phyloP scores from a whole-genome alignment of 345 rosid species.

The Cardamine resedifolia region DNA sequence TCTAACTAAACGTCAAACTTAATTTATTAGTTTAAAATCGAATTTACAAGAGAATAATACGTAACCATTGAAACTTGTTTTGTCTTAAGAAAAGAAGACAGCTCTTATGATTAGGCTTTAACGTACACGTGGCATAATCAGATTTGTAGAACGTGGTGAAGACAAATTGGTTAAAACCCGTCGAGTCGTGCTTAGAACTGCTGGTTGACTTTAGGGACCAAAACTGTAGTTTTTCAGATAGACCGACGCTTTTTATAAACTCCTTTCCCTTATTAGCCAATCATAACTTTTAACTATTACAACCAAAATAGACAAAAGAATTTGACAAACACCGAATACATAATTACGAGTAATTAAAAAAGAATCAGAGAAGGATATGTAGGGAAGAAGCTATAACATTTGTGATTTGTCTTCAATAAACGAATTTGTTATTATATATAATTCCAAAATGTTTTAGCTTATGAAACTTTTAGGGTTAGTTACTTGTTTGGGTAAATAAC shows the following conservation, averaged over 20 bases:
- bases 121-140: neutral
- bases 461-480: neutral
- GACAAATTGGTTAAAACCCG: conserved; percentile 23
- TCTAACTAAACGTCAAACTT: neutral
- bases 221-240: neutral
- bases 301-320: conserved; percentile 4
- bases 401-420: neutral
- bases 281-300: neutral
- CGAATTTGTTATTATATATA: neutral
- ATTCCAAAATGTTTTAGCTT: neutral
- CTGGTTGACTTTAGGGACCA: conserved; percentile 28
- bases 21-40: neutral
- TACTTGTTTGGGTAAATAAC: neutral
- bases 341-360: neutral
- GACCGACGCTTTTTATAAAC: conserved; percentile 30
- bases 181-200: conserved; percentile 32
- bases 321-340: neutral
- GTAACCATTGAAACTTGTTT: neutral
- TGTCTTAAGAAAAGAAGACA: conserved; percentile 18
- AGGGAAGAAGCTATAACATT: neutral
- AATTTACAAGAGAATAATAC: neutral
- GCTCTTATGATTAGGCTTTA: conserved; percentile 15
- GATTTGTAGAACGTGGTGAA: conserved; percentile 27
- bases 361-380: neutral
- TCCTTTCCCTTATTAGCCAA: conserved; percentile 12